Conservation (phyloP, 176 grass and related monocot genomes). For the Puccinellia tenuiflora region DNA sequence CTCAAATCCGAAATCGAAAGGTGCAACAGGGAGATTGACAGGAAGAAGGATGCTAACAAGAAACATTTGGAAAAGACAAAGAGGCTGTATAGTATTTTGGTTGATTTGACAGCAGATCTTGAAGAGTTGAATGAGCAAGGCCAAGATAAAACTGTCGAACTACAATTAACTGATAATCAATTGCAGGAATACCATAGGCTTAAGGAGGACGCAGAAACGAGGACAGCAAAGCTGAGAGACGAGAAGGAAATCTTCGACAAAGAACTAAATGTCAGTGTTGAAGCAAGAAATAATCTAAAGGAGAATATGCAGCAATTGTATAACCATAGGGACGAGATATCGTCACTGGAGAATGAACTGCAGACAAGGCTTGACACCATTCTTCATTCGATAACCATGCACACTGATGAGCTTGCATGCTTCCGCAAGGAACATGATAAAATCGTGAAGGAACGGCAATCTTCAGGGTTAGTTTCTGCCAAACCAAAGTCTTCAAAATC, state of each 20-base stretch:
- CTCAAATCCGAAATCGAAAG: slow-evolving; percentile 92
- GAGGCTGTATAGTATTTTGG: slow-evolving; percentile 56
- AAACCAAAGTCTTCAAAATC: not conserved
- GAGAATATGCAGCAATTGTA: slow-evolving; percentile 76
- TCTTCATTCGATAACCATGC: slow-evolving; percentile 46
- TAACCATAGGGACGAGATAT: slow-evolving; percentile 59
- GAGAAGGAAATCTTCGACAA: slow-evolving; percentile 92
- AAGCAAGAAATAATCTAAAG: slow-evolving; percentile 83
- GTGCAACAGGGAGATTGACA: slow-evolving; percentile 72
- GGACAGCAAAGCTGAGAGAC: slow-evolving; percentile 85
- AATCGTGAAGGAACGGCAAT: slow-evolving; percentile 67
- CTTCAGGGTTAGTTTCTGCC: slow-evolving; percentile 55
- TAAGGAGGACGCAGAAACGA: slow-evolving; percentile 92
- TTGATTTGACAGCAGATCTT: slow-evolving; percentile 54
- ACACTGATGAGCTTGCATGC: slow-evolving; percentile 53
- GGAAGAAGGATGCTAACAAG: slow-evolving; percentile 76
- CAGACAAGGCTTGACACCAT: slow-evolving; percentile 49
- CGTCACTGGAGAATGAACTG: slow-evolving; percentile 57
- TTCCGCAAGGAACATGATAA: slow-evolving; percentile 48
- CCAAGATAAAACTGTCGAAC: slow-evolving; percentile 50
- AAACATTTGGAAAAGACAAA: slow-evolving; percentile 60
- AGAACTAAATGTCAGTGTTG: slow-evolving; percentile 68
- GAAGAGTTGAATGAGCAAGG: slow-evolving; percentile 59
- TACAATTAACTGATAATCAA: slow-evolving; percentile 66
- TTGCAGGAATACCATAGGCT: slow-evolving; percentile 79